Evolutionary conservation across 768 basidiomycete species (phyloP).

Genomic region (Mycena galericulata): DNA sequence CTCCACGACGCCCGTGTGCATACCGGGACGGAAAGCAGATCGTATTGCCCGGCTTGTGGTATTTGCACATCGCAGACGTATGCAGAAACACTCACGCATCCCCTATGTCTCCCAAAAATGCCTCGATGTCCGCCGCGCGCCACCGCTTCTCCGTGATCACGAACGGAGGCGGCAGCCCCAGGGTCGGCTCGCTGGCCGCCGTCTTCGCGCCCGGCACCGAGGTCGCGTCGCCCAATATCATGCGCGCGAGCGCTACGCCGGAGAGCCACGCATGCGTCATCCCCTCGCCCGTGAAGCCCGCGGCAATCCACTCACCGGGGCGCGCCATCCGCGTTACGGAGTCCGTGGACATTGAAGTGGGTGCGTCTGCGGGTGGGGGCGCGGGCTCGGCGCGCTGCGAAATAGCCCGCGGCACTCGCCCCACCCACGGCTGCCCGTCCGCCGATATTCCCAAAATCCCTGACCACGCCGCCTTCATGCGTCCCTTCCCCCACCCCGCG

Average conservation of each 20-base stretch:
- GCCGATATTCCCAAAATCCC: slow-evolving; percentile 73
- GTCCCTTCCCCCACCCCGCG: slow-evolving; percentile 53
- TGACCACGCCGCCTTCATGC: slow-evolving; percentile 71
- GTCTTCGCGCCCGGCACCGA: background rate
- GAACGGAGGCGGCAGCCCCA: slow-evolving; percentile 20
- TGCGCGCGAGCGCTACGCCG: slow-evolving; percentile 67
- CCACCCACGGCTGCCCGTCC: slow-evolving; percentile 78
- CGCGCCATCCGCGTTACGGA: slow-evolving; percentile 35
- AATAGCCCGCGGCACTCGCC: slow-evolving; percentile 68
- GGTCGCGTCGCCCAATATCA: slow-evolving; percentile 62
- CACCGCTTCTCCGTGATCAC: slow-evolving; percentile 29
- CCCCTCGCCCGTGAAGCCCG: slow-evolving; percentile 79
- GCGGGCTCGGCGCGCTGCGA: too few relatives aligned
- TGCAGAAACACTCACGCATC: too few relatives aligned
- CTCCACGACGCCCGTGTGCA: too few relatives aligned
- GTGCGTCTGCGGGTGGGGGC: too few relatives aligned
- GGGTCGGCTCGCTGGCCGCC: background rate
- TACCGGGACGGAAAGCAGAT: too few relatives aligned
- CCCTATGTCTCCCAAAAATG: slow-evolving; percentile 10
- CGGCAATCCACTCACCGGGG: slow-evolving; percentile 79
- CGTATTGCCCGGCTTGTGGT: too few relatives aligned
- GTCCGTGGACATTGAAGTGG: too few relatives aligned
- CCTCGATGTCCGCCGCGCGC: slow-evolving; percentile 30
- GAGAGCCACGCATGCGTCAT: slow-evolving; percentile 80
- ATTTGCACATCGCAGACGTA: too few relatives aligned